Percentiles rank a stretch among this genome's conserved stretches.
phyloP scores from a whole-genome alignment of 805 yeast species.

The Trichomonascus vanleenenianus region DNA sequence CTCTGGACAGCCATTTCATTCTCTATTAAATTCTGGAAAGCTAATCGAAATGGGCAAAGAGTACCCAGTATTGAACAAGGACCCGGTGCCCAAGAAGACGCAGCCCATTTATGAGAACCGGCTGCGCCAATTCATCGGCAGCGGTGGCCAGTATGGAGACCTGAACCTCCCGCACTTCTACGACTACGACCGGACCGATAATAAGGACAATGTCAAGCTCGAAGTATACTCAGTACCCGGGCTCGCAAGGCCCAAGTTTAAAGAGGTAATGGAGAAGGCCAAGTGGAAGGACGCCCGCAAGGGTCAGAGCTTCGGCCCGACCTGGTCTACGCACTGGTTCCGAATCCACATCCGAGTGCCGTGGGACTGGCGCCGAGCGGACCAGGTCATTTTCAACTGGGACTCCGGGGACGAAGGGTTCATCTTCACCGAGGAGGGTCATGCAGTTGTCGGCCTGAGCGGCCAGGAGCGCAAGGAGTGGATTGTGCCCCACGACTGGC shows the following conservation, averaged over 20 bases:
- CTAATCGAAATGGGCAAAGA: background rate
- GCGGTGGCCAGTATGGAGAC: constrained; percentile 63
- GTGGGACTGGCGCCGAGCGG: constrained; percentile 35
- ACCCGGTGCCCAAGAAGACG: constrained; percentile 69
- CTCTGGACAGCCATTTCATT: too few species aligned
- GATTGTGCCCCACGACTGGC: constrained; percentile 52
- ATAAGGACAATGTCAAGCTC: constrained; percentile 44
- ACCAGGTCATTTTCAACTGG: constrained; percentile 65
- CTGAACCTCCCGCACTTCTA: constrained; percentile 79
- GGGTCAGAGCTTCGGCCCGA: constrained; percentile 83
- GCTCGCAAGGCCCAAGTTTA: constrained; percentile 54
- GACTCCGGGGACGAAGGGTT: constrained; percentile 84
- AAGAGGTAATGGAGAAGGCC: constrained; percentile 51
- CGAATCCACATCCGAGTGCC: constrained; percentile 61
- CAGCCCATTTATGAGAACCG: constrained; percentile 67
- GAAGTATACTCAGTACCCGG: constrained; percentile 70
- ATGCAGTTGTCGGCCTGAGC: constrained; percentile 75
- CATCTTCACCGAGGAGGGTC: constrained; percentile 58
- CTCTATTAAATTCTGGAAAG: too few species aligned
- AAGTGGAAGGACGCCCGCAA: constrained; percentile 34
- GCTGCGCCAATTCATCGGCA: constrained; percentile 63
- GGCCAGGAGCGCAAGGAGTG: constrained; percentile 77
- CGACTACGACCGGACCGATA: constrained; percentile 50
- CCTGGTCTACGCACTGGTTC: constrained; percentile 98
- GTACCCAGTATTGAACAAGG: constrained; percentile 29